Percentiles rank a stretch among this genome's conserved stretches.
Evolutionary conservation across 768 basidiomycete genomes (phyloP).

Genomic region (Tulasnella sp.): DNA sequence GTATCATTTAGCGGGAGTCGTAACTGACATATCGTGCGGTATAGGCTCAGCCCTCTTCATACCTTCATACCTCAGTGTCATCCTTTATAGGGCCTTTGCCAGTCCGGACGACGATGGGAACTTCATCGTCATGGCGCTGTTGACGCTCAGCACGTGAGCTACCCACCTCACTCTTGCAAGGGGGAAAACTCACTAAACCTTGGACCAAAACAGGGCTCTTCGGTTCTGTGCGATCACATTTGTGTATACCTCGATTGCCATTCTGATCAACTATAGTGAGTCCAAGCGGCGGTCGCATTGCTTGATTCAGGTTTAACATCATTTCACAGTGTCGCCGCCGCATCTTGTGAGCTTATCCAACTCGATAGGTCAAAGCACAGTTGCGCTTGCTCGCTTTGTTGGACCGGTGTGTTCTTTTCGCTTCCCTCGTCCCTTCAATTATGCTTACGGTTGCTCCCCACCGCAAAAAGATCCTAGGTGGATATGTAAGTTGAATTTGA

Average conservation of each 20-base stretch:
- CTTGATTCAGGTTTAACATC: not conserved
- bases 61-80: constrained; percentile 80
- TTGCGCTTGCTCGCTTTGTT: constrained; percentile 85
- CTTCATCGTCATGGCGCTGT: constrained; percentile 62
- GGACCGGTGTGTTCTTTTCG: constrained; percentile 51
- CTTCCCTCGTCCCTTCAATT: not conserved
- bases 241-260: constrained; percentile 84
- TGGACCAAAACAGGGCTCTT: constrained; percentile 53
- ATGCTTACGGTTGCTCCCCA: not conserved
- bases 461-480: constrained; percentile 54
- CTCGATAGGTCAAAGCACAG: constrained; percentile 92
- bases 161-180: not conserved
- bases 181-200: not conserved
- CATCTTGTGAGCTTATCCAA: constrained; percentile 86
- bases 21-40: constrained; percentile 28
- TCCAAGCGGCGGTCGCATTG: constrained; percentile 20
- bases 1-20: constrained; percentile 20
- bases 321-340: constrained; percentile 76
- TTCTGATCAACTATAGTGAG: constrained; percentile 80
- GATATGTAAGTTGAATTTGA: constrained; percentile 55
- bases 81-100: constrained; percentile 68
- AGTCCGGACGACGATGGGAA: constrained; percentile 66
- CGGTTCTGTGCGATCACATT: constrained; percentile 87
- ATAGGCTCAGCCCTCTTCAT: constrained; percentile 67
- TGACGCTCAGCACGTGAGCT: constrained; percentile 72